These are phyloP conservation scores for Hanseniaspora gamundiae DNA, from an alignment of 1,139 yeast genomes.

Conservation along the genomic window DNA sequence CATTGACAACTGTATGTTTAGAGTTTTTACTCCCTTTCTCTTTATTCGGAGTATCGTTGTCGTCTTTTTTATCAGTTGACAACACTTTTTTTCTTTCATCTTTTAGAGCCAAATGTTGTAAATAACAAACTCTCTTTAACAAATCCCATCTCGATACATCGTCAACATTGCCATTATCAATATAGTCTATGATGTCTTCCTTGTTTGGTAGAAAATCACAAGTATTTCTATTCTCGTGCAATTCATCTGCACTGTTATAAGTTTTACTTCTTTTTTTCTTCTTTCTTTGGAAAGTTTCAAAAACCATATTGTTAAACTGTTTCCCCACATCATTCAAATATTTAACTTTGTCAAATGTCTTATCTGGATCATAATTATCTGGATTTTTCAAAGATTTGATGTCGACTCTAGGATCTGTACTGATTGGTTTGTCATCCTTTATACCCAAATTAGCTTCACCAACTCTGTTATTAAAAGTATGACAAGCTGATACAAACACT, in stretches of 20 bases:
- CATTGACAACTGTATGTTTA: conserved; percentile 2
- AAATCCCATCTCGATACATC: conserved; percentile 38
- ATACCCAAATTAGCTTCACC: conserved; percentile 82
- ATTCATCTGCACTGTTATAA: conserved; percentile 1
- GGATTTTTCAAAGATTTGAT: conserved; percentile 62
- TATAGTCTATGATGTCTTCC: conserved; percentile 43
- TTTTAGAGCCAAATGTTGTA: conserved; percentile 44
- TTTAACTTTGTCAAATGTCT: conserved; percentile 23
- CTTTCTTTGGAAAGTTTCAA: conserved; percentile 26
- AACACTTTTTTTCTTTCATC: conserved; percentile 28
- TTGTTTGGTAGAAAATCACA: conserved; percentile 41
- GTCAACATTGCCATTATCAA: conserved; percentile 35
- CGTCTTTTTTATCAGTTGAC: conserved; percentile 1
- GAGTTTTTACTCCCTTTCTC: conserved; percentile 1
- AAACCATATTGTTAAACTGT: conserved; percentile 45
- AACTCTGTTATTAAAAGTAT: conserved; percentile 77
- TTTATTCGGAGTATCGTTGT: conserved; percentile 1
- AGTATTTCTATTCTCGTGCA: conserved; percentile 16
- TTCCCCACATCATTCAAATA: conserved; percentile 44
- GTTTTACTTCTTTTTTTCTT: conserved; percentile 15
- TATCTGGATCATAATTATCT: conserved; percentile 54
- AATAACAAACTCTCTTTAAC: conserved; percentile 54
- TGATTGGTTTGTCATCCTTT: conserved; percentile 68
- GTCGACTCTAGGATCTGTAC: conserved; percentile 71
- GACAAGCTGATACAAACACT: conserved; percentile 24